Percentiles rank a stretch among this genome's conserved stretches.
Conservation (phyloP, 129 eudicot species). For the Gnaphalium uliginosum region DNA sequence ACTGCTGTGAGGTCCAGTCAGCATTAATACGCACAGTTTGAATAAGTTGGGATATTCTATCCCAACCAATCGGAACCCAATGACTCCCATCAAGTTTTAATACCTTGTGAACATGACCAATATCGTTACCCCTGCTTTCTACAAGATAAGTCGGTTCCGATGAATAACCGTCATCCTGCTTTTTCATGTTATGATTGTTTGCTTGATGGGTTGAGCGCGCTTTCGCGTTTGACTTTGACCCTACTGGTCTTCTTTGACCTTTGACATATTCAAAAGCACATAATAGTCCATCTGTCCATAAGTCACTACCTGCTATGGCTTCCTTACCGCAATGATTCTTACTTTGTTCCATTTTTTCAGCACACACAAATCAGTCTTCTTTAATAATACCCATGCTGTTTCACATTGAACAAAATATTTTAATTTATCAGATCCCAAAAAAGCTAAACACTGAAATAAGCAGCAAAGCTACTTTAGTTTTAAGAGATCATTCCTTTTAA, state of each 20-base stretch:
- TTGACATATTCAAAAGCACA: conserved; percentile 88
- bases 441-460: neutral
- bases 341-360: conserved; percentile 39
- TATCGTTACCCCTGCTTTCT: conserved; percentile 35
- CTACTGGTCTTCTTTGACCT: conserved; percentile 41
- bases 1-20: conserved; percentile 64
- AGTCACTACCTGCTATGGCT: conserved; percentile 48
- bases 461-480: neutral
- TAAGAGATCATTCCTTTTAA: too few species aligned
- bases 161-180: conserved; percentile 32
- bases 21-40: conserved; percentile 62
- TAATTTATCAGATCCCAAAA: conserved; percentile 4
- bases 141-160: conserved; percentile 44
- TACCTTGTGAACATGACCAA: conserved; percentile 17
- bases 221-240: conserved; percentile 43
- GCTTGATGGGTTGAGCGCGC: conserved; percentile 31
- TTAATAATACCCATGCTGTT: conserved; percentile 32
- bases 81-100: conserved; percentile 53
- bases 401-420: conserved; percentile 14
- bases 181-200: conserved; percentile 33
- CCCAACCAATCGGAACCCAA: conserved; percentile 98
- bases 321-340: conserved; percentile 49
- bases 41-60: conserved; percentile 76
- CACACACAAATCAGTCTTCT: conserved; percentile 33
- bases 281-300: conserved; percentile 90